A percentile compares a stretch with the other conserved stretches of the same genome.
Conservation (phyloP, 2,329 filamentous ascomycete genomes). For the Botryosphaeria dothidea region DNA sequence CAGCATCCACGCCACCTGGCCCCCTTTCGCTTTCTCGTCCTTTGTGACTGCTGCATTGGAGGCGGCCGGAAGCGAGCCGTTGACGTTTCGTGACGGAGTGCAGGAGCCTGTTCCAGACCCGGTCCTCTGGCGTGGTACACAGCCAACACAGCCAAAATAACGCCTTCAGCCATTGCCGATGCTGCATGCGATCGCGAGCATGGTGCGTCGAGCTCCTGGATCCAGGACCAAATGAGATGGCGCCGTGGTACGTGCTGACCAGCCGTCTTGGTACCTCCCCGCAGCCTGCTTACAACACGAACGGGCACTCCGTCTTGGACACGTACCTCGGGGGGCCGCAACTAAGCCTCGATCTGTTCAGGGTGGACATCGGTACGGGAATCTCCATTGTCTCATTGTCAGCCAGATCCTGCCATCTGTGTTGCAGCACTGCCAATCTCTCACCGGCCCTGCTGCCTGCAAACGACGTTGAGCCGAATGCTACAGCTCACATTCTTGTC, state of each 20-base stretch:
- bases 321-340: background rate
- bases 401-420: constrained; percentile 1
- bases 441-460: constrained; percentile 16
- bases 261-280: background rate
- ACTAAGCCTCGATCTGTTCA: background rate
- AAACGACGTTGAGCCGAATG: constrained; percentile 3
- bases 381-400: background rate
- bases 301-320: background rate
- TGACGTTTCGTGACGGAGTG: background rate
- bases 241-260: constrained; percentile 5
- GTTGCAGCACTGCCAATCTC: constrained; percentile 14
- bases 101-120: constrained; percentile 9
- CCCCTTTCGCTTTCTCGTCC: background rate
- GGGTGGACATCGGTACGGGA: background rate
- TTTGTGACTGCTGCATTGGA: constrained; percentile 3
- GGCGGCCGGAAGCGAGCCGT: constrained; percentile 13
- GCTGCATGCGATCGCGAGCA: constrained; percentile 8
- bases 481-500: constrained; percentile 10
- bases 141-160: background rate
- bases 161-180: background rate
- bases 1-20: constrained; percentile 6
- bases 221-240: background rate
- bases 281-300: background rate
- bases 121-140: background rate
- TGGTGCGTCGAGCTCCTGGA: constrained; percentile 4